phyloP scores from a whole-genome alignment of 257 asterid genomes.

The Nicotiana obtusifolia region DNA sequence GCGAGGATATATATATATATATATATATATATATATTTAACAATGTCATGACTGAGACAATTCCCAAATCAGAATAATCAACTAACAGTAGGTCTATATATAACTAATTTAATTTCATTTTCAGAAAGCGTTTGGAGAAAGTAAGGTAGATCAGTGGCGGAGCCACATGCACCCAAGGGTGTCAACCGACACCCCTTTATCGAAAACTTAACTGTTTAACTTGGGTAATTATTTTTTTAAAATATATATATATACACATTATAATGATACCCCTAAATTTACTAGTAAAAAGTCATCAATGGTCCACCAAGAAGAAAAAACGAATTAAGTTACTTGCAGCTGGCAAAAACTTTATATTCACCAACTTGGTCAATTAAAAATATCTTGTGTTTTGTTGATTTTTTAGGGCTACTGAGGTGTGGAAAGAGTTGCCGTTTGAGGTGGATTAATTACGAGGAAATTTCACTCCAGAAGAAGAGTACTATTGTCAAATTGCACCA shows the following conservation, averaged over 20 bases:
- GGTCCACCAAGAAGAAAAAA: not conserved
- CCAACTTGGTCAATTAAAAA: not conserved
- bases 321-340: not conserved
- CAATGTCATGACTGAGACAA: not conserved
- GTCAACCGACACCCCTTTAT: too few relatives aligned
- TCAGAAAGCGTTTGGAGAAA: not conserved
- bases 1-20: not conserved
- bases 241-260: too few relatives aligned
- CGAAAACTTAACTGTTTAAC: too few relatives aligned
- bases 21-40: too few relatives aligned
- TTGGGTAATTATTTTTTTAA: too few relatives aligned
- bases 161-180: too few relatives aligned
- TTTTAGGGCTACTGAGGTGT: constrained; percentile 54
- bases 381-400: not conserved
- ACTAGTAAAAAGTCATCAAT: not conserved
- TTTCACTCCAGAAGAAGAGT: constrained; percentile 58
- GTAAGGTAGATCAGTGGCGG: not conserved
- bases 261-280: too few relatives aligned
- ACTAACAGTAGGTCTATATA: not conserved
- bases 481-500: constrained; percentile 54
- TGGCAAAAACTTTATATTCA: not conserved
- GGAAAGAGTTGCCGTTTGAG: constrained; percentile 83
- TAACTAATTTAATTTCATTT: not conserved
- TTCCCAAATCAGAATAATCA: not conserved
- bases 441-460: constrained; percentile 78